Conservation (phyloP, 2,329 filamentous ascomycete genomes). For the Aspergillus nomiae region DNA sequence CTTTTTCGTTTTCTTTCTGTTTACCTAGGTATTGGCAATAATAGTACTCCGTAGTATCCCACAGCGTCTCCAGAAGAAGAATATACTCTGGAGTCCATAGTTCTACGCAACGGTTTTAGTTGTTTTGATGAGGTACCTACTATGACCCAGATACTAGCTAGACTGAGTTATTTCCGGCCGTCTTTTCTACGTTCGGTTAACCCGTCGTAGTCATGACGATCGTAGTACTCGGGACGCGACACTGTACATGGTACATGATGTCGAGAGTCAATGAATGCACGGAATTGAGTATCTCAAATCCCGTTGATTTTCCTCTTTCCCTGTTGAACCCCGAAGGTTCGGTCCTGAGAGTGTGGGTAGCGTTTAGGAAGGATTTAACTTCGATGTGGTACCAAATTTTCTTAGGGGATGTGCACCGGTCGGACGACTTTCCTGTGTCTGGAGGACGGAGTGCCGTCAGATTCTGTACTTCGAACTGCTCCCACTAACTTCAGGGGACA, state of each 20-base stretch:
- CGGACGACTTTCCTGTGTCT: slow-evolving; percentile 7
- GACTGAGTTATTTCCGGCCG: not conserved
- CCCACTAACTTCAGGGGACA: not conserved
- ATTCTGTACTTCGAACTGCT: not conserved
- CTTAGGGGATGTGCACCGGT: slow-evolving; percentile 1
- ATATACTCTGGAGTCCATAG: not conserved
- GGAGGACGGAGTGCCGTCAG: not conserved
- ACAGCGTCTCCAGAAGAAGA: not conserved
- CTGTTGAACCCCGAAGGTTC: not conserved
- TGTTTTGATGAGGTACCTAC: not conserved
- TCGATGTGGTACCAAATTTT: slow-evolving; percentile 1
- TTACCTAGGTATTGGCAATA: not conserved
- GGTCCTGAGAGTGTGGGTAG: not conserved
- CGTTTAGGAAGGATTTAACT: slow-evolving; percentile 3
- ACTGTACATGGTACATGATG: not conserved
- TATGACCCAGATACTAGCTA: too few relatives aligned
- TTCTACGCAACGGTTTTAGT: not conserved
- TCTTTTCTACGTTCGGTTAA: not conserved
- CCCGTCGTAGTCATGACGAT: not conserved
- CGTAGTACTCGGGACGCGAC: not conserved
- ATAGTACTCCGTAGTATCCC: not conserved
- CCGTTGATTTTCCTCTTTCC: slow-evolving; percentile 1
- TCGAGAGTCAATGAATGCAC: not conserved
- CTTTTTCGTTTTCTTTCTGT: not conserved
- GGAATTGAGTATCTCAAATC: not conserved